phyloP scores from a whole-genome alignment of 257 asterid species.

The Agastache rugosa region DNA sequence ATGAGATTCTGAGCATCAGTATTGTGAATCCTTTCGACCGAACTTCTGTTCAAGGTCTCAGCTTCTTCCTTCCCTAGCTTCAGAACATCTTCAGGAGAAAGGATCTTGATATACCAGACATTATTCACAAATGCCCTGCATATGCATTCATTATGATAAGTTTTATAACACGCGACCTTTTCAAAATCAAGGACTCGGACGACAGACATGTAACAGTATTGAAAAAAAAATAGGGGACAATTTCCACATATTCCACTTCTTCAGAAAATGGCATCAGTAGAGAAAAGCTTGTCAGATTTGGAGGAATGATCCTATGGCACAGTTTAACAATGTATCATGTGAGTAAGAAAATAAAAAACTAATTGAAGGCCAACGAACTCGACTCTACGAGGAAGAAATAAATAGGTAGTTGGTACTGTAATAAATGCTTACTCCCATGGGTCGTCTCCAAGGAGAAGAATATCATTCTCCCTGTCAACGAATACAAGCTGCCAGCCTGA shows the following conservation, averaged over 20 bases:
- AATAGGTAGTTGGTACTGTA: neutral
- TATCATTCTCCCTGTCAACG: conserved; percentile 97
- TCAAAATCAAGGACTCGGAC: neutral
- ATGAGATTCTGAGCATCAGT: conserved; percentile 54
- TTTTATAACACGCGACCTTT: neutral
- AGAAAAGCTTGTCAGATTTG: neutral
- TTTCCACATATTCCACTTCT: neutral
- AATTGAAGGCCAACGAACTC: neutral
- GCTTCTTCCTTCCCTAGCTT: conserved; percentile 80
- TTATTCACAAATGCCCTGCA: conserved; percentile 86
- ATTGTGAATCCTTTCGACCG: conserved; percentile 56
- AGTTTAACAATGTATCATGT: neutral
- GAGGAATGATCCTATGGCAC: too few species aligned
- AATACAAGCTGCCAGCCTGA: conserved; percentile 99
- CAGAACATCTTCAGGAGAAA: conserved; percentile 84
- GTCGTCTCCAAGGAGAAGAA: conserved; percentile 99
- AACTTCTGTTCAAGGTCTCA: conserved; percentile 53
- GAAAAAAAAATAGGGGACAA: too few species aligned
- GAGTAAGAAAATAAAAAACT: neutral
- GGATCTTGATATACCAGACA: conserved; percentile 96
- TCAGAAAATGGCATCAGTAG: too few species aligned
- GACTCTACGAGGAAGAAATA: neutral
- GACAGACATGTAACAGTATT: too few species aligned
- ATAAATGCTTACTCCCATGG: conserved; percentile 89
- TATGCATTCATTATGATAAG: neutral